Conservation (phyloP, 257 asterid species). For the Prunella vulgaris region DNA sequence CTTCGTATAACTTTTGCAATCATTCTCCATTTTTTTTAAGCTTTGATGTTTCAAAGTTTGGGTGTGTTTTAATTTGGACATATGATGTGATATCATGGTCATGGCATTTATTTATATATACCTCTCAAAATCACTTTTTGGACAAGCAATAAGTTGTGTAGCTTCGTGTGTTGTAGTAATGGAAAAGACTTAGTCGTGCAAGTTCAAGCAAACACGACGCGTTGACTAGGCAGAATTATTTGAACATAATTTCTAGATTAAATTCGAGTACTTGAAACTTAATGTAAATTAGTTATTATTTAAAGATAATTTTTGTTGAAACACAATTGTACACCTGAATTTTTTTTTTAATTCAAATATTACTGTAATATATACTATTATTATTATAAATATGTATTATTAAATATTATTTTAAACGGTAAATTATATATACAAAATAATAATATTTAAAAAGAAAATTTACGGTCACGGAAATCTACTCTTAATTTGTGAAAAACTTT, state of each 20-base stretch:
- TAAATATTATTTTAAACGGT: too few species aligned
- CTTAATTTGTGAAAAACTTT: too few species aligned
- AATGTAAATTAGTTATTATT: too few species aligned
- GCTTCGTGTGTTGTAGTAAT: neutral
- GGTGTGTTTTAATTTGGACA: neutral
- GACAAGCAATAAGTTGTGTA: neutral
- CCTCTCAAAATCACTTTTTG: conserved; percentile 8
- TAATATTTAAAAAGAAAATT: too few species aligned
- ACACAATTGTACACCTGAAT: too few species aligned
- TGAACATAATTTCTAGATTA: neutral
- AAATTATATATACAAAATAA: too few species aligned
- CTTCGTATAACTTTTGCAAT: neutral
- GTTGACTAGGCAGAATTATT: neutral
- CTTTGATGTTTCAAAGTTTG: neutral
- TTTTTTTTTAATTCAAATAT: too few species aligned
- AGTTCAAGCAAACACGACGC: neutral
- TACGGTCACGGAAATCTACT: too few species aligned
- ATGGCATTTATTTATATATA: neutral
- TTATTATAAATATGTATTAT: too few species aligned
- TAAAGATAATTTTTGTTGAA: too few species aligned
- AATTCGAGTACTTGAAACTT: neutral
- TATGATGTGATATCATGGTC: neutral
- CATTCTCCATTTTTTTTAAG: neutral
- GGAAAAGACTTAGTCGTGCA: neutral
- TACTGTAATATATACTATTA: too few species aligned